Evolutionary conservation across 306 rosid species (phyloP), one percentile per base, ranked within the genome.

Genomic region (Gynostemma pentaphyllum): DNA sequence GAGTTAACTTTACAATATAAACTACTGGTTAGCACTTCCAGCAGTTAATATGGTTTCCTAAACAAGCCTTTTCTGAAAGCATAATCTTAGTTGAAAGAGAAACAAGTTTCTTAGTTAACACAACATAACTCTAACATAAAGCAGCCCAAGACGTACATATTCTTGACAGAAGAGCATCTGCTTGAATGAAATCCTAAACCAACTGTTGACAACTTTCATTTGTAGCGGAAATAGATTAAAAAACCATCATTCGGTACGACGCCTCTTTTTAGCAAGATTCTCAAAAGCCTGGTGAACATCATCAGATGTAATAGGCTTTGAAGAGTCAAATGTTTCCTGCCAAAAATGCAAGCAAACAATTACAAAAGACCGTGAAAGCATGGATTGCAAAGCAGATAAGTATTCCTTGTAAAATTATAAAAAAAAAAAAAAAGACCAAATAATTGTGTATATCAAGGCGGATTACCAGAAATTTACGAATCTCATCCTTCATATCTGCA

Each of bases 401-500:
- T 4, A 27, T 52, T 52, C 5, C 0, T 28, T 10, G n/a, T n/a
- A n/a, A n/a, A n/a, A 6, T 32, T 16, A 9, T 55, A 60, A 41
- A 70, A 69, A 69, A 16, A 54, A 34, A 62, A 15, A 2, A 4
- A 34, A 72, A 52, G 44, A 26, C 57, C 24, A 48, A 52, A 51
- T 10, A 47, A 24, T 22, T 32, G 68, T 16, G 30, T 48, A 29
- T 40, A 29, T 23, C 41, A 45, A 27, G 19, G 66, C 45, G 36
- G 42, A 71, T 41, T 88, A 94, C 97, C 95, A 94, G 72, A 83
- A 89, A 86, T 65, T 87, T 24, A 36, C 75, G 90, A 76, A 94
- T 79, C 77, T 87, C 99, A 59, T 89, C 87, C 78, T 86, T 88
- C 87, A 94, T 83, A 24, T 94, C 99, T 45, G 88, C 95, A 67